Evolutionary conservation across 768 basidiomycete species (phyloP).

Genomic region (Leucocoprinus leucothites): DNA sequence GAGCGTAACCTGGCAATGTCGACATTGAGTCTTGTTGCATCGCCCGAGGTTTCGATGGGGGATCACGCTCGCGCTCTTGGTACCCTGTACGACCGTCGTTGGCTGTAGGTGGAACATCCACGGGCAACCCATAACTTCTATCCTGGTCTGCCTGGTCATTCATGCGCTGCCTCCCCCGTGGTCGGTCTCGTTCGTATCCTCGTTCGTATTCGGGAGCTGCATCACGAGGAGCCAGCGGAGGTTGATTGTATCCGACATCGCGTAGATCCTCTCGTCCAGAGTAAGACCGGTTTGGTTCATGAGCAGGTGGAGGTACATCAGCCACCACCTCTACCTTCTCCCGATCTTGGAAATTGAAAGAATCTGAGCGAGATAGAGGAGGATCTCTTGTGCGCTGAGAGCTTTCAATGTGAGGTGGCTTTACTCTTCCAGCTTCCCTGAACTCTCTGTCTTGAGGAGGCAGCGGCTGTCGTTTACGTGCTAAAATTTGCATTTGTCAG

Average conservation of each 20-base stretch:
- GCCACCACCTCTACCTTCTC: not conserved
- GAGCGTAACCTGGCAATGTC: not conserved
- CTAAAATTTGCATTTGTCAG: not conserved
- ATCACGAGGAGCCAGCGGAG: not conserved
- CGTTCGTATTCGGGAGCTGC: not conserved
- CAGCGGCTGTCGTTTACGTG: constrained; percentile 6
- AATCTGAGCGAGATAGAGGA: not conserved
- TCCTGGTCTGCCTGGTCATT: not conserved
- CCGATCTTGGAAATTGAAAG: not conserved
- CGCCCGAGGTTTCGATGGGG: constrained; percentile 8
- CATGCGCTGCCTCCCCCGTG: not conserved
- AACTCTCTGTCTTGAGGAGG: constrained; percentile 10
- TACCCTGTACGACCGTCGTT: not conserved
- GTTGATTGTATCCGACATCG: not conserved
- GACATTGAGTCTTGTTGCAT: constrained; percentile 2
- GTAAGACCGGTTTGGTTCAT: not conserved
- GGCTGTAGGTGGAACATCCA: not conserved
- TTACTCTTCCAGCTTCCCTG: not conserved
- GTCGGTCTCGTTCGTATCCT: not conserved
- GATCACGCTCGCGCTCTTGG: constrained; percentile 9
- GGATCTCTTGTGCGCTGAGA: not conserved
- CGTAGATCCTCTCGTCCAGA: not conserved
- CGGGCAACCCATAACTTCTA: not conserved
- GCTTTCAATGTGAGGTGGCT: constrained; percentile 1
- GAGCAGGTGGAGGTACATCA: not conserved